Evolutionary conservation across 2,329 filamentous ascomycete genomes (phyloP).

Genomic region (Aschersonia sp.): DNA sequence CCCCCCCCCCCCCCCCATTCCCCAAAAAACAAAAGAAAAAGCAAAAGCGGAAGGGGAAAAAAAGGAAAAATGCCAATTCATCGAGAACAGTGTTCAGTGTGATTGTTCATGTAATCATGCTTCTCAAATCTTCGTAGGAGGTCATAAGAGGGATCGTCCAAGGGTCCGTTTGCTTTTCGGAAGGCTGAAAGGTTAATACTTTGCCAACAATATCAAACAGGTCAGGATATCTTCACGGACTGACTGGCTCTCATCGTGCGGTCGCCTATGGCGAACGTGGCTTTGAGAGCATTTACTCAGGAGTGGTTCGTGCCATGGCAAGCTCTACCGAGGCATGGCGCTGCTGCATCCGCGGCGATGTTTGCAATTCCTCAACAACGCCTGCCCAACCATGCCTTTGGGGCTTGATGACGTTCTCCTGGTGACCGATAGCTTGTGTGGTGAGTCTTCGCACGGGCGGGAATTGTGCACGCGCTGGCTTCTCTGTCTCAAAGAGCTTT

Average conservation of each 20-base stretch:
- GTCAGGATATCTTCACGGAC: too few relatives aligned
- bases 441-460: constrained; percentile 37
- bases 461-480: background rate
- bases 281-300: constrained; percentile 1
- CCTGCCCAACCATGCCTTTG: constrained; percentile 46
- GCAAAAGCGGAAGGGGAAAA: background rate
- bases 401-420: constrained; percentile 28
- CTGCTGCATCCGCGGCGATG: constrained; percentile 43
- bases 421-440: constrained; percentile 37
- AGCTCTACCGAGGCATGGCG: constrained; percentile 48
- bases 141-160: too few relatives aligned
- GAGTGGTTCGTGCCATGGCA: constrained; percentile 27
- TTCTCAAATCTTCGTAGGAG: constrained; percentile 5
- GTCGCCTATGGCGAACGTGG: too few relatives aligned
- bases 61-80: background rate
- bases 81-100: background rate
- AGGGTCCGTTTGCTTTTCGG: too few relatives aligned
- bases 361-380: constrained; percentile 48
- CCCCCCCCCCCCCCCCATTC: too few relatives aligned
- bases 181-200: too few relatives aligned
- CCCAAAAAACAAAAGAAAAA: background rate
- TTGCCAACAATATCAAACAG: too few relatives aligned
- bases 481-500: constrained; percentile 11
- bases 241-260: too few relatives aligned
- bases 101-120: constrained; percentile 11